Evolutionary conservation across 1,284 basidiomycete species (phyloP).

Genomic region (Trichosporon coremiiforme): DNA sequence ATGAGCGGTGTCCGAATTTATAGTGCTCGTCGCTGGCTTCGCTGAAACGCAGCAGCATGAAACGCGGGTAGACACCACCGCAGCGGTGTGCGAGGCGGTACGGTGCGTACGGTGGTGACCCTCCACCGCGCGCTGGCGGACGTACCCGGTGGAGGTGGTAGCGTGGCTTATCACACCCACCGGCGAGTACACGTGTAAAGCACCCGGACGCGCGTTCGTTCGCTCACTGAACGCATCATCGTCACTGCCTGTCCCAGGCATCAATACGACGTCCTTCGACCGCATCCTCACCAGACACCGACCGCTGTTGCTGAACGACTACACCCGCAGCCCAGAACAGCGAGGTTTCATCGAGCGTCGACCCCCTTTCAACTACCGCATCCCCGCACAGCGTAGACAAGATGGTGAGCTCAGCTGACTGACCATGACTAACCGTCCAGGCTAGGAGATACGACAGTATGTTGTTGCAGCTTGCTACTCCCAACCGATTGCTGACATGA

Average conservation of each 20-base stretch:
- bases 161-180: constrained; percentile 11
- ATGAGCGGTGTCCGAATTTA: neutral
- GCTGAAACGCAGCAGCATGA: neutral
- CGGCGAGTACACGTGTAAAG: constrained; percentile 7
- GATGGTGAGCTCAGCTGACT: constrained; percentile 36
- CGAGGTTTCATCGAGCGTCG: neutral
- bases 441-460: constrained; percentile 86
- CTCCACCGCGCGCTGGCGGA: constrained; percentile 14
- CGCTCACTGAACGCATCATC: constrained; percentile 20
- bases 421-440: constrained; percentile 56
- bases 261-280: neutral
- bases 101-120: neutral
- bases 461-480: constrained; percentile 41
- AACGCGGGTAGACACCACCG: constrained; percentile 3
- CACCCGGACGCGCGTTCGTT: constrained; percentile 16
- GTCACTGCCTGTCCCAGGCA: constrained; percentile 15
- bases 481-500: constrained; percentile 18
- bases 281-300: constrained; percentile 1
- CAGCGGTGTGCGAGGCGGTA: neutral
- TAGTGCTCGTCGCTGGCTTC: neutral
- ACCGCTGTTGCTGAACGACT: neutral
- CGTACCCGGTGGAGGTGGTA: neutral
- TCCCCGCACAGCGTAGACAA: constrained; percentile 17
- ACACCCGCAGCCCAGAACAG: neutral
- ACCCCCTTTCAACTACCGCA: neutral